Percentiles rank a stretch among this genome's conserved stretches.
phyloP scores from a whole-genome alignment of 2,329 filamentous ascomycete species.

The Zopfia rhizophila region DNA sequence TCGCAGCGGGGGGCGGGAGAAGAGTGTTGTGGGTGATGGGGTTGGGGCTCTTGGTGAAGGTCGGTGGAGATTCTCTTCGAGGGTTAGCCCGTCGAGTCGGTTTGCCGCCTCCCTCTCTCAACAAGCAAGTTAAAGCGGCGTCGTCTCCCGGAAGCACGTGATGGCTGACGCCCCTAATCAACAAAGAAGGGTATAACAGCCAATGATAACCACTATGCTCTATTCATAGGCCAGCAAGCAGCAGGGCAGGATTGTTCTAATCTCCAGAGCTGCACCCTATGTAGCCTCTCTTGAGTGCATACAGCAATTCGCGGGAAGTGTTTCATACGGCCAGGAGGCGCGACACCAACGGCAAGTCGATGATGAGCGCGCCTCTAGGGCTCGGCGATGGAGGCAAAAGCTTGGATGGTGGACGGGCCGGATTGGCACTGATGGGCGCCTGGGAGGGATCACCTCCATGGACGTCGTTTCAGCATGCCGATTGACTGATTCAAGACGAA shows the following conservation, averaged over 20 bases:
- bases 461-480: conserved; percentile 42
- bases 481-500: conserved; percentile 27
- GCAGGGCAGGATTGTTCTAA: conserved; percentile 5
- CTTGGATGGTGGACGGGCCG: conserved; percentile 14
- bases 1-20: conserved; percentile 17
- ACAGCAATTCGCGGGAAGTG: conserved; percentile 9
- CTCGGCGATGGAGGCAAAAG: conserved; percentile 25
- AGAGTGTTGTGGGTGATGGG: conserved; percentile 11
- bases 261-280: conserved; percentile 5
- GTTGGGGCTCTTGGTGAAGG: conserved; percentile 4
- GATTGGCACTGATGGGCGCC: conserved; percentile 19
- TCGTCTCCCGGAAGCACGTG: conserved; percentile 19
- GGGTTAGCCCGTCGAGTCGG: conserved; percentile 16
- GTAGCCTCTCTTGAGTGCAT: conserved; percentile 8
- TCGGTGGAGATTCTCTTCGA: conserved; percentile 5
- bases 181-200: conserved; percentile 23
- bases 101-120: not conserved
- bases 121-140: conserved; percentile 22
- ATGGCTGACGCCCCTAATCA: conserved; percentile 12
- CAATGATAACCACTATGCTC: conserved; percentile 21
- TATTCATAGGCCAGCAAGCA: conserved; percentile 10
- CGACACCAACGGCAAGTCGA: conserved; percentile 22
- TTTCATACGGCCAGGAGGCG: conserved; percentile 28
- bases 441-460: conserved; percentile 22
- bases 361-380: conserved; percentile 11